phyloP scores from a whole-genome alignment of 257 asterid species.

The Penstemon davidsonii region DNA sequence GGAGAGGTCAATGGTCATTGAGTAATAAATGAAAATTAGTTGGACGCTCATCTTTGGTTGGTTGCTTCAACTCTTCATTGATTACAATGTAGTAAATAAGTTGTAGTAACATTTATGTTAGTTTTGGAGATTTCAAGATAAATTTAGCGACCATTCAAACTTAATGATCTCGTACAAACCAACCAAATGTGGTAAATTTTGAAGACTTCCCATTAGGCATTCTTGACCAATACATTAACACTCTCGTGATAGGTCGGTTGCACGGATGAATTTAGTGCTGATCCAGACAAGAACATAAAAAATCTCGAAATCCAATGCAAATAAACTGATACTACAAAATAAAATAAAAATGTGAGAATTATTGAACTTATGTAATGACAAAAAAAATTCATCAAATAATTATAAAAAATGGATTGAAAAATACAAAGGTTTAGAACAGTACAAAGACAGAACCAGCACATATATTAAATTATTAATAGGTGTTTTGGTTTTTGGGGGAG shows the following conservation, averaged over 20 bases:
- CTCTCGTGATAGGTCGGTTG: constrained; percentile 22
- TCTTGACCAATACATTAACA: constrained; percentile 25
- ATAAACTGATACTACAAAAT: not conserved
- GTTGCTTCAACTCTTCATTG: not conserved
- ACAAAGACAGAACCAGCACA: too few species aligned
- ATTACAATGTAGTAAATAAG: constrained; percentile 15
- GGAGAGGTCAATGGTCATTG: not conserved
- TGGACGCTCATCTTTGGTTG: not conserved
- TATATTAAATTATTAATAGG: too few species aligned
- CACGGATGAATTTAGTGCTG: not conserved
- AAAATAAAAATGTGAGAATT: too few species aligned
- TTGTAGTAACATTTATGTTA: constrained; percentile 27
- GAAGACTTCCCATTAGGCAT: constrained; percentile 30
- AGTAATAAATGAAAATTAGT: constrained; percentile 29
- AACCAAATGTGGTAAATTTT: constrained; percentile 13
- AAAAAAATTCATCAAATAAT: too few species aligned
- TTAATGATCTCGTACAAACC: constrained; percentile 26
- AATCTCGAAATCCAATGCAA: constrained; percentile 26
- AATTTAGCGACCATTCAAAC: not conserved
- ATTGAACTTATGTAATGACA: too few species aligned
- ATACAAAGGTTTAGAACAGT: too few species aligned
- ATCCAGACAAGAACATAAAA: not conserved
- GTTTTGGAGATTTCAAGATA: constrained; percentile 24
- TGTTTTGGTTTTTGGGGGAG: too few species aligned
- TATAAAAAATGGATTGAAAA: too few species aligned